Conservation (phyloP, 495 filamentous ascomycete genomes). For the Tuber magnatum region DNA sequence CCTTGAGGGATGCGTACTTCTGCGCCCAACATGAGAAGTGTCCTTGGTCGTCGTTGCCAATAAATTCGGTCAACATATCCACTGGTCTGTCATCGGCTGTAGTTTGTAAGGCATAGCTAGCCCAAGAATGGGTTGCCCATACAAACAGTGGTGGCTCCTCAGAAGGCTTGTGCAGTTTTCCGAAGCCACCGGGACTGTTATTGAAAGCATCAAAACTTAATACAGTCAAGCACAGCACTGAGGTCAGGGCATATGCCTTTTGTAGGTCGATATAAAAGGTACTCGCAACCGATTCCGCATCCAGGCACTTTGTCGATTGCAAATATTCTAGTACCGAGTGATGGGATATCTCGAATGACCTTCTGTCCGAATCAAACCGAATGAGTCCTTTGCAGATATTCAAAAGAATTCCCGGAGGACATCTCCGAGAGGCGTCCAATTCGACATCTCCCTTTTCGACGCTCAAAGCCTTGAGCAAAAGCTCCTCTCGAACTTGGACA, state of each 20-base stretch:
- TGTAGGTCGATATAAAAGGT: conserved; percentile 4
- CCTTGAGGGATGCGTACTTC: neutral
- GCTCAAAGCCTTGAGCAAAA: conserved; percentile 29
- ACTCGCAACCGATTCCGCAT: neutral
- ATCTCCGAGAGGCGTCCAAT: conserved; percentile 4
- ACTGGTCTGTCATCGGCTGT: neutral
- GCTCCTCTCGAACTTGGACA: conserved; percentile 10
- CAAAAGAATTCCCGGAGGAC: conserved; percentile 12
- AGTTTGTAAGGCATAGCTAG: neutral
- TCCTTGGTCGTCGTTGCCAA: neutral
- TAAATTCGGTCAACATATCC: neutral
- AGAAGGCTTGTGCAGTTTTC: neutral
- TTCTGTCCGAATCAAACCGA: conserved; percentile 9
- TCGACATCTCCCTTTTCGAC: conserved; percentile 10
- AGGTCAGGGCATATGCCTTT: conserved; percentile 1
- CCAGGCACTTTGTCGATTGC: conserved; percentile 12
- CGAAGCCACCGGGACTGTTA: neutral
- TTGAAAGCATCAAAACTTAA: conserved; percentile 16
- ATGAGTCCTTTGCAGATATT: neutral
- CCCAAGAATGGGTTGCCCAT: conserved; percentile 7
- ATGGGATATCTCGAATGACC: conserved; percentile 20
- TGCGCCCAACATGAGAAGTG: neutral
- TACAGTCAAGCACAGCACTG: conserved; percentile 11
- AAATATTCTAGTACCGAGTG: conserved; percentile 41
- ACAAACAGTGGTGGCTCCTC: neutral